phyloP scores from a whole-genome alignment of 1,284 basidiomycete species.

The Puccinia novopanici region DNA sequence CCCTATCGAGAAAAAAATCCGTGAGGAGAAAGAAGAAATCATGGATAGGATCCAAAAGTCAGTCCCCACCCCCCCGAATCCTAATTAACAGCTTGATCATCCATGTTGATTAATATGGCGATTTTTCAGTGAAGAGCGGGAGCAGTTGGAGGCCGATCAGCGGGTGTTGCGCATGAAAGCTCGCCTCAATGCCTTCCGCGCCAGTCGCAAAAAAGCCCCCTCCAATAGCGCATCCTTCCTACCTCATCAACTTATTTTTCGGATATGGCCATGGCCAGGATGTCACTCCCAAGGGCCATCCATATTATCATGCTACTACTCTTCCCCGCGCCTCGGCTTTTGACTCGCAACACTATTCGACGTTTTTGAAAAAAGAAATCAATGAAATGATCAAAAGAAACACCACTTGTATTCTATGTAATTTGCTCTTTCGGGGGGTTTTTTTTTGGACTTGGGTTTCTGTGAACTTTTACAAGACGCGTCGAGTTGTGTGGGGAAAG shows the following conservation, averaged over 20 bases:
- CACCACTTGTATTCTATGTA: no score
- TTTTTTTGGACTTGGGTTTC: no score
- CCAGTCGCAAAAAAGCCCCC: constrained; percentile 21
- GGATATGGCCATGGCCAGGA: neutral
- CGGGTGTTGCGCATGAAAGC: constrained; percentile 48
- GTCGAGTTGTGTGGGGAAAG: no score
- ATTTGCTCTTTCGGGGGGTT: no score
- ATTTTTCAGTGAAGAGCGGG: constrained; percentile 39
- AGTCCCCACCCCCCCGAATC: neutral
- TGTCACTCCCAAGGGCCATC: neutral
- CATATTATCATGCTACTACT: no score
- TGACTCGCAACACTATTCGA: no score
- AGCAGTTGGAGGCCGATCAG: constrained; percentile 50
- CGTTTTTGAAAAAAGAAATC: no score
- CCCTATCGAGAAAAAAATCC: constrained; percentile 66
- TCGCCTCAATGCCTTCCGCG: constrained; percentile 45
- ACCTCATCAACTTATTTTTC: neutral
- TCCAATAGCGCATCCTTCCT: neutral
- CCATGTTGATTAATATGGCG: neutral
- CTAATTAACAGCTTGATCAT: neutral
- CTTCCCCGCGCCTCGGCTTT: no score
- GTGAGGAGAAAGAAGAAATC: constrained; percentile 52
- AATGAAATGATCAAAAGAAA: no score
- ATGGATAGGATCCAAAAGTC: constrained; percentile 50
- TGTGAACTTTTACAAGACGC: no score